A percentile compares a stretch with the other conserved stretches of the same genome.
Conservation (phyloP, 176 grass and related monocot genomes). For the sorghum (Sorghum bicolor) region Sorghum_bicolor_NCBIv3 NC_012875.2:36630501-36631000, state of each 20-base stretch:
- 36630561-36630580: conserved; percentile 5
- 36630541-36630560: conserved; percentile 19
- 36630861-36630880: not conserved
- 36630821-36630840: not conserved
- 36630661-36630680: conserved; percentile 21
- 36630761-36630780: conserved; percentile 44
- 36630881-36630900: not conserved
- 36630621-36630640: not conserved
- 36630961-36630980: no score
- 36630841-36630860: not conserved
- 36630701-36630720: conserved; percentile 40
- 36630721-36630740: conserved; percentile 60
- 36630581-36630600: not conserved
- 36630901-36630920: not conserved
- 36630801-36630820: conserved; percentile 42
- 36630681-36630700: conserved; percentile 18
- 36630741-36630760: conserved; percentile 54
- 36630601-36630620: not conserved
- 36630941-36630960: no score
- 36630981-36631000: no score
- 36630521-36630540: not conserved
- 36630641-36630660: conserved; percentile 44
- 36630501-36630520: not conserved
- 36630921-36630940: no score
- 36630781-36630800: not conserved